A percentile compares a stretch with the other conserved stretches of the same genome.
These are phyloP conservation scores for Wickerhamiella qilinensis DNA, from an alignment of 805 yeast species.

Conservation along the genomic window DNA sequence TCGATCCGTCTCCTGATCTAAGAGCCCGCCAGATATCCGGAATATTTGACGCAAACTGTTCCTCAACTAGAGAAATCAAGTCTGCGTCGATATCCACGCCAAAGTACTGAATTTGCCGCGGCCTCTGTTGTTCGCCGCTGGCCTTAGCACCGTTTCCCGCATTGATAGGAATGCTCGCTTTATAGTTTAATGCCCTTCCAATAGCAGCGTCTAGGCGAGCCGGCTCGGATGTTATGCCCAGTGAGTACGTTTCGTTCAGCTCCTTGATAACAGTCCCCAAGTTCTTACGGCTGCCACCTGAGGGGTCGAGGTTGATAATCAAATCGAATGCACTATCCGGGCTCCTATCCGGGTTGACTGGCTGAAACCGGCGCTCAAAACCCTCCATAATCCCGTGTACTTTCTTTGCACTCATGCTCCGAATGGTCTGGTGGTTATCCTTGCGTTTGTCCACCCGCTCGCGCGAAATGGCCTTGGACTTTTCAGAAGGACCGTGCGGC, in stretches of 20 bases:
- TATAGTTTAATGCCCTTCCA: conserved; percentile 33
- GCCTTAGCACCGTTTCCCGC: neutral
- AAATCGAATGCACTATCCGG: conserved; percentile 60
- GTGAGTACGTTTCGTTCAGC: conserved; percentile 29
- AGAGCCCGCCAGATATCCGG: conserved; percentile 6
- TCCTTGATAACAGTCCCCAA: conserved; percentile 27
- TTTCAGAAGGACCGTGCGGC: conserved; percentile 23
- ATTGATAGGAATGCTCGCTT: conserved; percentile 26
- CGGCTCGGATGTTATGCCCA: neutral
- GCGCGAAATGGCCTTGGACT: conserved; percentile 36
- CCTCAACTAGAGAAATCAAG: conserved; percentile 10
- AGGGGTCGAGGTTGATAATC: conserved; percentile 38
- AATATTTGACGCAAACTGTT: conserved; percentile 7
- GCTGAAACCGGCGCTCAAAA: conserved; percentile 55
- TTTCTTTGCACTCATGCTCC: conserved; percentile 32
- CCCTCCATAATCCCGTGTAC: conserved; percentile 56
- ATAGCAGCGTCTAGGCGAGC: conserved; percentile 31
- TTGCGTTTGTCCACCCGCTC: conserved; percentile 55
- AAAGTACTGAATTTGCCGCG: conserved; percentile 22
- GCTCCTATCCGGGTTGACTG: conserved; percentile 26
- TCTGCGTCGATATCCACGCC: conserved; percentile 25
- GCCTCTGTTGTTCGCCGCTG: neutral
- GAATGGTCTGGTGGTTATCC: conserved; percentile 76
- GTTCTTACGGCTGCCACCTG: conserved; percentile 32
- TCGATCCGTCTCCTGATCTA: conserved; percentile 4